Base-by-base conservation (phyloP, 2,329 filamentous ascomycete species). In the Monosporascus sp. region DNA sequence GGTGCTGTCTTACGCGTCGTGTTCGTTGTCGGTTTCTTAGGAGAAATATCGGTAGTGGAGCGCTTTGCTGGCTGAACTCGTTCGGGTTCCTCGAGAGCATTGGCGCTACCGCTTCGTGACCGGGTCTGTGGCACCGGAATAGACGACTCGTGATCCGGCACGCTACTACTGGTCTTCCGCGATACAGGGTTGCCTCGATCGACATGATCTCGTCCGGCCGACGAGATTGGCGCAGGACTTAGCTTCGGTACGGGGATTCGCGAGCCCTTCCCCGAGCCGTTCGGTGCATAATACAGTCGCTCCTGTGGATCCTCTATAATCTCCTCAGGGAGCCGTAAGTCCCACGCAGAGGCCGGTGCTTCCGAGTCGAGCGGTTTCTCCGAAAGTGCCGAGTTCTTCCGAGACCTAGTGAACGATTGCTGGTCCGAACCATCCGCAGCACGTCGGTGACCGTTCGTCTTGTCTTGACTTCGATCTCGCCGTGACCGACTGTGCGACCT, bases 181-280 rank as follows among this genome's bases (percentile, higher is more conserved):
- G 79, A 74, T 45, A 87, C 75, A 22, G 84, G 85, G 24, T 82
- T 85, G 62, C 91, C 87, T 58, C 91, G 83, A 60, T 93, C 91
- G 46, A 90, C 76, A 58, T 86, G 83, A 49, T 87, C 83, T 14
- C 31, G 31, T 35, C 8, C 31, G 31, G 31, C 31, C 50, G 81
- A 70, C 2, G 89, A 82, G 54, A 95, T 86, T 11, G 91, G 91
- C 20, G 84, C 80, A 2, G 89, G 88, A 66, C 90, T 96, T 16
- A 81, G 76, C 63, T 90, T 92, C 31, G 91, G 85, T 38, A 97
- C 79, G 1, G 94, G 94, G 66, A 99, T 97, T 51, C 90, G 85
- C 45, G 93, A 96, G 74, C 77, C 81, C 72, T 79, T 87, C 64
- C 68, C 78, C 58, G 68, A 74, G 60, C 62, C 80, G 71, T 71